Base-by-base conservation (phyloP, 169 alveolate genomes). In the Sarcocystis neurona region DNA sequence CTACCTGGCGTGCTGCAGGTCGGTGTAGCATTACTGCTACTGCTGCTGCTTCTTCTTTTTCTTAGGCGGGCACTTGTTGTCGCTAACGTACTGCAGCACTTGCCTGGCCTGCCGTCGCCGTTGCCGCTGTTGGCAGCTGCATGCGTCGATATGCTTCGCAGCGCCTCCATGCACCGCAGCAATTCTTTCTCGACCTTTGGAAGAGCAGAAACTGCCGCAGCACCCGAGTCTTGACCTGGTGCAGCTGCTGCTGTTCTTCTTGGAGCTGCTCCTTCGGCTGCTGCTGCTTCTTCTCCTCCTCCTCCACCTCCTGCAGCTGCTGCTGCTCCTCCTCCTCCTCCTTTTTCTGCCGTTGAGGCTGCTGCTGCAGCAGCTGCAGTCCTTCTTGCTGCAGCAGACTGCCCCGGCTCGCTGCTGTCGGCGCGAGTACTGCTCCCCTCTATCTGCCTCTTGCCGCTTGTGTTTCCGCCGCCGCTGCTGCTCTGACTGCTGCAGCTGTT, bases 191-290 rank as follows among this genome's bases (percentile, higher is more conserved):
- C n/a, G n/a, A n/a, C n/a, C n/a, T n/a, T n/a, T n/a, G n/a, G n/a
- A n/a, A n/a, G n/a, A n/a, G n/a, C n/a, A n/a, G n/a, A n/a, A n/a
- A n/a, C n/a, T n/a, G n/a, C n/a, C n/a, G n/a, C n/a, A n/a, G n/a
- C n/a, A n/a, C n/a, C n/a, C n/a, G n/a, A n/a, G n/a, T n/a, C n/a
- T n/a, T n/a, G n/a, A n/a, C n/a, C n/a, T 0, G 77, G 41, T 63
- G 3, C 87, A 23, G 60, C 39, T 79, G 87, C 77, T 39, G 87
- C 56, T 79, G 72, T 53, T 60, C 77, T 23, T 30, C 15, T 53
- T 53, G 63, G 63, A 12, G 48, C 56, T 39, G 47, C 46, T 79
- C 56, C 77, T 56, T 32, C 15, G 30, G 58, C 34, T 56, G 77
- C 30, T 37, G 56, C 53, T 53, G 44, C 34, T 50, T 46, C 30